A percentile compares a stretch with the other conserved stretches of the same genome.
Evolutionary conservation across 1,284 basidiomycete species (phyloP).

Genomic region (Xerocomus minutiporus): DNA sequence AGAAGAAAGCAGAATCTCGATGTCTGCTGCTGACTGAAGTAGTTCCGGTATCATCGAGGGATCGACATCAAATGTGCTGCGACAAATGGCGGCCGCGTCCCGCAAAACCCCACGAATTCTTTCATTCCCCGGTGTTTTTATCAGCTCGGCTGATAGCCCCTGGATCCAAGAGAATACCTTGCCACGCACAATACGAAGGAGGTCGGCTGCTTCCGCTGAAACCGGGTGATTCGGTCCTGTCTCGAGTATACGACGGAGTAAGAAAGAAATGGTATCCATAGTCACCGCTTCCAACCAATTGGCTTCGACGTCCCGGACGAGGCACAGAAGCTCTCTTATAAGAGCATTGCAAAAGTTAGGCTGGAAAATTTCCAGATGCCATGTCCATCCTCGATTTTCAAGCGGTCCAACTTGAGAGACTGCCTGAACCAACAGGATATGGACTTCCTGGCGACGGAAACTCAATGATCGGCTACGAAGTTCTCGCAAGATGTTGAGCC

Average conservation of each 20-base stretch:
- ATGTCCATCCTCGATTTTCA: background rate
- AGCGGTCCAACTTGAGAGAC: background rate
- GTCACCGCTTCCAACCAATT: conserved; percentile 34
- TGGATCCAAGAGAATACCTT: conserved; percentile 36
- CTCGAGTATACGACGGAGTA: conserved; percentile 6
- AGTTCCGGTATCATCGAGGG: conserved; percentile 12
- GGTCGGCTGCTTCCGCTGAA: background rate
- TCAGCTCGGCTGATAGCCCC: conserved; percentile 27
- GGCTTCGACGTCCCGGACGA: conserved; percentile 24
- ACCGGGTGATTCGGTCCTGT: background rate
- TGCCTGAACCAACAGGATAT: background rate
- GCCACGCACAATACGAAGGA: conserved; percentile 33
- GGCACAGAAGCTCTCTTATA: background rate
- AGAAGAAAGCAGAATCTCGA: conserved; percentile 35
- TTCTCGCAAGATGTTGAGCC: conserved; percentile 1
- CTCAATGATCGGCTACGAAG: background rate
- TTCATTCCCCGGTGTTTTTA: conserved; percentile 13
- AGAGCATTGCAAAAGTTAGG: background rate
- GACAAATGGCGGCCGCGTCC: conserved; percentile 38
- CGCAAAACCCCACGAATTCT: conserved; percentile 30
- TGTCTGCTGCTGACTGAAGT: conserved; percentile 23
- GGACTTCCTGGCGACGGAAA: background rate
- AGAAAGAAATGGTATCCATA: conserved; percentile 12
- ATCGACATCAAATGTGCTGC: conserved; percentile 40
- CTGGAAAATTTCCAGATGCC: background rate